Evolutionary conservation across 2,329 filamentous ascomycete genomes (phyloP).

Genomic region (Botrytis porri): DNA sequence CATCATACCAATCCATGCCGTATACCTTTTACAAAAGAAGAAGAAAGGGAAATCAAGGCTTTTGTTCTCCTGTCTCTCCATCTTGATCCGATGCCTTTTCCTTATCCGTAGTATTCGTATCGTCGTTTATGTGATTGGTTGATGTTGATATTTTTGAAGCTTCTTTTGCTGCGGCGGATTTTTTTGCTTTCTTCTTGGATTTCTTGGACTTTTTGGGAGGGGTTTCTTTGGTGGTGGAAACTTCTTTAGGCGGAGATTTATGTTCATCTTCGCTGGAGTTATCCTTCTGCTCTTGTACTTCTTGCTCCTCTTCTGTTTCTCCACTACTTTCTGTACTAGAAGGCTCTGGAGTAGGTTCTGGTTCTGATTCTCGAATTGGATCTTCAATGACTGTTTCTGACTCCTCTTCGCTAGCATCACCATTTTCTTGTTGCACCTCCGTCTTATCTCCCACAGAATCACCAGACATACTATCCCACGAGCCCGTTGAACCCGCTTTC

Average conservation of each 20-base stretch:
- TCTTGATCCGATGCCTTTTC: slow-evolving; percentile 6
- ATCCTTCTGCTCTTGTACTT: slow-evolving; percentile 3
- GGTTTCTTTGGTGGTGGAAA: background rate
- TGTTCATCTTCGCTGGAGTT: slow-evolving; percentile 5
- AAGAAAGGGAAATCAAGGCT: background rate
- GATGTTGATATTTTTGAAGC: slow-evolving; percentile 4
- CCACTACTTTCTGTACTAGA: background rate
- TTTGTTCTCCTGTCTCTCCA: background rate
- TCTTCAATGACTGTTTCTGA: background rate
- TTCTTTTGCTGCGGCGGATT: slow-evolving; percentile 8
- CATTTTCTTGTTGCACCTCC: background rate
- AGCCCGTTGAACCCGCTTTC: slow-evolving; percentile 13
- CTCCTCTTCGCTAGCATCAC: background rate
- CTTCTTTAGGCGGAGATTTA: background rate
- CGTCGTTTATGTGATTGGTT: slow-evolving; percentile 11
- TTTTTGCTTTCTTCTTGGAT: slow-evolving; percentile 12
- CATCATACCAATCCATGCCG: slow-evolving; percentile 2
- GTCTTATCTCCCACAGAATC: slow-evolving; percentile 14
- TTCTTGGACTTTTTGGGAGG: background rate
- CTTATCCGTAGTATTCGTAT: slow-evolving; percentile 10
- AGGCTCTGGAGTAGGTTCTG: background rate
- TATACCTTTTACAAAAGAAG: background rate
- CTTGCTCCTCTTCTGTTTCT: slow-evolving; percentile 9
- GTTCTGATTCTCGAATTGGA: background rate
- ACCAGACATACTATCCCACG: slow-evolving; percentile 19